Percentiles rank a stretch among this genome's conserved stretches.
phyloP scores from a whole-genome alignment of 345 rosid species.

The Turnera subulata region DNA sequence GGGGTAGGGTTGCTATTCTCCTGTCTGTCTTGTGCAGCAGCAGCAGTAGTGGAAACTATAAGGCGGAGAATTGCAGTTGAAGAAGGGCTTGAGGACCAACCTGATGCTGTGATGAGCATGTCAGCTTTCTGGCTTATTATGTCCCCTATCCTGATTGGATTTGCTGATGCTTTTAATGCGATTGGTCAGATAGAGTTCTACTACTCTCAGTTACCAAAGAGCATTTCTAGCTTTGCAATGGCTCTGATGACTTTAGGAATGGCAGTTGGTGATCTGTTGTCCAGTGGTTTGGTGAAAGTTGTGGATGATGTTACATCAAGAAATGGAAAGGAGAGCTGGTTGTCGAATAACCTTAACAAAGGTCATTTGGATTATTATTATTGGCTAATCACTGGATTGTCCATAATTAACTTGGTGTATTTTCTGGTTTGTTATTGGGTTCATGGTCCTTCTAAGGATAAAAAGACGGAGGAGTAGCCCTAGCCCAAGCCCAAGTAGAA shows the following conservation, averaged over 20 bases:
- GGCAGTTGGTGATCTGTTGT: slow-evolving; percentile 8
- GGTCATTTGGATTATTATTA: slow-evolving; percentile 69
- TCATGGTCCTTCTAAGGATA: slow-evolving; percentile 13
- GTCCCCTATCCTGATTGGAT: slow-evolving; percentile 48
- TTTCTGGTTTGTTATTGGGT: slow-evolving; percentile 15
- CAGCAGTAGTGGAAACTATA: background rate
- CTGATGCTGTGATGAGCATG: slow-evolving; percentile 13
- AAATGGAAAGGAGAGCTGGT: slow-evolving; percentile 55
- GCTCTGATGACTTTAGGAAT: slow-evolving; percentile 11
- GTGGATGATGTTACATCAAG: slow-evolving; percentile 30
- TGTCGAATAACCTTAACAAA: slow-evolving; percentile 54
- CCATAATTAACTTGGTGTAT: slow-evolving; percentile 25
- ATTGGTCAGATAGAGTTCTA: slow-evolving; percentile 76
- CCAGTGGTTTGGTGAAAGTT: slow-evolving; percentile 7
- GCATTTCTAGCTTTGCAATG: slow-evolving; percentile 67
- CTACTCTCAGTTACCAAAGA: slow-evolving; percentile 70
- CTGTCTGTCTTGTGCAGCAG: background rate
- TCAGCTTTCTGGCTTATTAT: slow-evolving; percentile 81
- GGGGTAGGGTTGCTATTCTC: background rate
- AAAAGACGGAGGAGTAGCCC: background rate
- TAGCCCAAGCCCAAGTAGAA: too few relatives aligned
- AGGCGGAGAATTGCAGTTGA: background rate
- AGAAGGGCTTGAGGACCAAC: background rate
- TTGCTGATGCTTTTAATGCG: slow-evolving; percentile 66
- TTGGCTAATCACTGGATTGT: slow-evolving; percentile 56